phyloP scores from a whole-genome alignment of 306 rosid species.

The Carpinus fangiana region DNA sequence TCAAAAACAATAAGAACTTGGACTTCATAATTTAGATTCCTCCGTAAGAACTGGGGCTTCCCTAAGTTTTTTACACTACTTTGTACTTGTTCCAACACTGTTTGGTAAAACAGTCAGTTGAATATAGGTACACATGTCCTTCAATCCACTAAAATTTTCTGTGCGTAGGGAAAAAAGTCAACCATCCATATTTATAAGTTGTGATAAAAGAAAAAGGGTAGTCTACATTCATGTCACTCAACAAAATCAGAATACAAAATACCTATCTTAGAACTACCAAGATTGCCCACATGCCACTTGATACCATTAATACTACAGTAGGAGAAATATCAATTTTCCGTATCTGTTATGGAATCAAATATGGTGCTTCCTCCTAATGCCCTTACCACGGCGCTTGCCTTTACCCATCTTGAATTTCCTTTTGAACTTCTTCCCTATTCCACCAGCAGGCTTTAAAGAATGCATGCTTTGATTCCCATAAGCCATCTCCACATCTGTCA shows the following conservation, averaged over 20 bases:
- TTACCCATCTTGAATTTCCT: constrained; percentile 77
- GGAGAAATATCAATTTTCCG: constrained; percentile 22
- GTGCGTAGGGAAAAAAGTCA: background rate
- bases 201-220: background rate
- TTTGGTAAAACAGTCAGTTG: too few species aligned
- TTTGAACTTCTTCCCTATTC: constrained; percentile 67
- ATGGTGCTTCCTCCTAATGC: constrained; percentile 53
- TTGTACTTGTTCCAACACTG: too few species aligned
- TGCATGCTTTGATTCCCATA: constrained; percentile 41
- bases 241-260: background rate
- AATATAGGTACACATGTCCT: too few species aligned
- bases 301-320: background rate
- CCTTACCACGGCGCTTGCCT: constrained; percentile 68
- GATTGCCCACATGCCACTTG: background rate
- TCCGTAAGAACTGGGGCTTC: too few species aligned
- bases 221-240: background rate
- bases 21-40: too few species aligned
- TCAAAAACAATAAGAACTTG: too few species aligned
- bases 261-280: background rate
- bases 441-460: constrained; percentile 66
- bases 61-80: too few species aligned
- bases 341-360: constrained; percentile 42
- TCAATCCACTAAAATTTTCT: background rate
- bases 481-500: constrained; percentile 53
- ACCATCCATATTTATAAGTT: background rate